Conservation (phyloP, 108 stramenopile species). For the Nitzschia inconspicua region DNA sequence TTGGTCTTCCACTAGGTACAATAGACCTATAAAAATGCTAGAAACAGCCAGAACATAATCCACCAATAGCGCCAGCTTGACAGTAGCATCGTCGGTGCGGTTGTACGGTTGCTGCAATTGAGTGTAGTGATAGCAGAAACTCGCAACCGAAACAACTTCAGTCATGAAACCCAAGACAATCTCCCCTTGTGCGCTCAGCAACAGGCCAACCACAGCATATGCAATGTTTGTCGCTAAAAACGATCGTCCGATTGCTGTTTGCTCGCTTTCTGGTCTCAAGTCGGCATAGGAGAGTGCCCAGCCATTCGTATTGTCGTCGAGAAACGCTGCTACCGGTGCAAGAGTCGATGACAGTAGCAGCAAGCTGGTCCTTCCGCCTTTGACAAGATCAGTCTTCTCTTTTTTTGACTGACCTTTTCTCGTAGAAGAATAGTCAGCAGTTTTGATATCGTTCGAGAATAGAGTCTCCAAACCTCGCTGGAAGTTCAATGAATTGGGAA, state of each 20-base stretch:
- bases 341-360: too few species aligned
- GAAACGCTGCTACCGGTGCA: constrained; percentile 47
- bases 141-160: constrained; percentile 64
- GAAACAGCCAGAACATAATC: constrained; percentile 67
- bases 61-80: constrained; percentile 65
- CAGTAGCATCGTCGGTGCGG: constrained; percentile 19
- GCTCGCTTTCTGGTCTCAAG: constrained; percentile 56
- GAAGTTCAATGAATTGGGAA: too few species aligned
- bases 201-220: constrained; percentile 61
- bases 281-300: constrained; percentile 80
- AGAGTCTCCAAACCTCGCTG: too few species aligned
- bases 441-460: too few species aligned
- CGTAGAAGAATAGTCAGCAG: too few species aligned
- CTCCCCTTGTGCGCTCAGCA: constrained; percentile 49
- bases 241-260: constrained; percentile 49
- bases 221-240: constrained; percentile 80
- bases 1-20: constrained; percentile 12
- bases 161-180: constrained; percentile 56
- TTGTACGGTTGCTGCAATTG: constrained; percentile 47
- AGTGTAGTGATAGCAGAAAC: constrained; percentile 74
- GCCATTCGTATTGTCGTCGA: constrained; percentile 65
- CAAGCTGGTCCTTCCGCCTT: too few species aligned
- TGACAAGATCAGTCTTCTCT: too few species aligned
- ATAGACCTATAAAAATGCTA: constrained; percentile 35
- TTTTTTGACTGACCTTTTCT: too few species aligned